These are phyloP conservation scores for Clonostachys chloroleuca DNA, from an alignment of 2,329 filamentous ascomycete genomes.

Conservation along the genomic window DNA sequence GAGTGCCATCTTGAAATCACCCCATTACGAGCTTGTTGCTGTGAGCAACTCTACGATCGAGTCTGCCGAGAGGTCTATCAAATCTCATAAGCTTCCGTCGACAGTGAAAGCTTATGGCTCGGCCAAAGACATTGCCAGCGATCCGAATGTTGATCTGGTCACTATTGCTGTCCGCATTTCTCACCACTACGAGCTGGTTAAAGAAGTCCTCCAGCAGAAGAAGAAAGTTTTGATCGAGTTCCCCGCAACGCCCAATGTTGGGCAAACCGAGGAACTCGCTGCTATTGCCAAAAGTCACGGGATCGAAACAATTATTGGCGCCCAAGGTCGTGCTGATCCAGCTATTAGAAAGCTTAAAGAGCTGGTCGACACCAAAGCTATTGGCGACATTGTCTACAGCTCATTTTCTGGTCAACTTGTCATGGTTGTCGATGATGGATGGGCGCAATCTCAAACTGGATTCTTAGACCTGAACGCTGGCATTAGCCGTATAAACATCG, in stretches of 20 bases:
- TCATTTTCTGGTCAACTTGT: slow-evolving; percentile 28
- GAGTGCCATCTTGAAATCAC: no score
- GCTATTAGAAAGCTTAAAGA: slow-evolving; percentile 31
- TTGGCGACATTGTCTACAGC: slow-evolving; percentile 42
- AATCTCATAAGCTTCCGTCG: slow-evolving; percentile 27
- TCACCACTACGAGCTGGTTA: slow-evolving; percentile 32
- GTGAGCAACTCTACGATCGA: slow-evolving; percentile 39
- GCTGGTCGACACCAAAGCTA: slow-evolving; percentile 30
- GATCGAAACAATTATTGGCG: slow-evolving; percentile 32
- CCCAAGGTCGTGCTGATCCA: slow-evolving; percentile 40
- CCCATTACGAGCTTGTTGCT: slow-evolving; percentile 33
- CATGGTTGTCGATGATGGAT: slow-evolving; percentile 10
- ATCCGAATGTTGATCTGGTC: slow-evolving; percentile 43
- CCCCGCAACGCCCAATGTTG: slow-evolving; percentile 36
- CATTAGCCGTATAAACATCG: slow-evolving; percentile 14
- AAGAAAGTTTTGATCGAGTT: slow-evolving; percentile 49
- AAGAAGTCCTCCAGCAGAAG: slow-evolving; percentile 36
- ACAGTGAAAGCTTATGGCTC: slow-evolving; percentile 35
- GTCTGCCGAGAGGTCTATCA: slow-evolving; percentile 32
- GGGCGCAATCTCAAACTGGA: neutral
- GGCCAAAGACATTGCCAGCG: slow-evolving; percentile 33
- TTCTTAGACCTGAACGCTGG: slow-evolving; percentile 12
- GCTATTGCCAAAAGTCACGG: slow-evolving; percentile 19
- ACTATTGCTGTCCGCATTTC: slow-evolving; percentile 44
- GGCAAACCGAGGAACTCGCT: slow-evolving; percentile 28